Evolutionary conservation across 495 filamentous ascomycete genomes (phyloP), one percentile per base, ranked within the genome.

Genomic region (Entonaema liquescens): DNA sequence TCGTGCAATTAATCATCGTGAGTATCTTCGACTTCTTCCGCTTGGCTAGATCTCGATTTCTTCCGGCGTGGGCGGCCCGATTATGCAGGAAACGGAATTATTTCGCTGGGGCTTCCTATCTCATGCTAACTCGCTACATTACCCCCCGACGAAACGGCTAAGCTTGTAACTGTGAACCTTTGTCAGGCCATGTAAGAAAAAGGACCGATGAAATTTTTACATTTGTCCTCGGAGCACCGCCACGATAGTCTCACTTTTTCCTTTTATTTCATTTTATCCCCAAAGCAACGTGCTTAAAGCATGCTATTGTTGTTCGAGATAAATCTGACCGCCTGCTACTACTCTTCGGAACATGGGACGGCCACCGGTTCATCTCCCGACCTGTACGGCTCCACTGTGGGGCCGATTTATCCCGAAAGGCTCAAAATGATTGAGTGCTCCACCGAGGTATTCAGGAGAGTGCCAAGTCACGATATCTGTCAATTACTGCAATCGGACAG

Each of bases 341-440:
- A 13, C 47, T 59, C 57, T 42, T 68, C 50, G 59, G 59, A 59
- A 23, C 33, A 68, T 59, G 59, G 55, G 28, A 56, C 52, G 28
- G 55, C 28, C 61, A 59, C 49, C 57, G 64, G 58, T 9, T 49
- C 62, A 62, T 65, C 60, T 68, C 44, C 31, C 65, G 70, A 47
- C 31, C 58, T 33, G 15, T 23, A 13, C 61, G 40, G 38, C 56
- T 36, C 31, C 17, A 21, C 25, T 23, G 70, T 68, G 70, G 65
- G 57, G 65, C 70, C 70, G 70, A 57, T 47, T 73, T 68, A 56
- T 73, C 57, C 70, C 70, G 70, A 73, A 9, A 47, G 42, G 50
- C 33, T 33, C 23, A 47, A 56, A 60, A 25, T 44, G 36, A 55
- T 59, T 57, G 25, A 36, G 23, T n/a, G 49, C 3, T 53, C 23